Percentiles rank a stretch among this genome's conserved stretches.
Evolutionary conservation across 2,329 filamentous ascomycete species (phyloP).

Genomic region (Botrytis sinoallii): DNA sequence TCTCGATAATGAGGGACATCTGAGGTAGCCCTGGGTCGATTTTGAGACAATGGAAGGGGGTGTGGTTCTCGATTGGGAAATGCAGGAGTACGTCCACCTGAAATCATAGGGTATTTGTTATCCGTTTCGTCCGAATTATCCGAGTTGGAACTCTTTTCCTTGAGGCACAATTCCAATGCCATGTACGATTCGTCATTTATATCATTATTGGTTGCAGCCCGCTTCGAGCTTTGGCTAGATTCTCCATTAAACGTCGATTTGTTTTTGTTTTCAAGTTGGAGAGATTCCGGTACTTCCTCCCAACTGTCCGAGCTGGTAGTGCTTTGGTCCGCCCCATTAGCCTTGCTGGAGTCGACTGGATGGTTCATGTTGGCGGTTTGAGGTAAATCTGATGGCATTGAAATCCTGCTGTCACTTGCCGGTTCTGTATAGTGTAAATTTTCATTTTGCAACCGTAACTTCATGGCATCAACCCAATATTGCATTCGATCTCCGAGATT

Average conservation of each 20-base stretch:
- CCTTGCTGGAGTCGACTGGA: not conserved
- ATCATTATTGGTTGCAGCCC: not conserved
- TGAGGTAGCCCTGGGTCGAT: constrained; percentile 52
- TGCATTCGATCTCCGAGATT: constrained; percentile 55
- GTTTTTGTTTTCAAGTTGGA: not conserved
- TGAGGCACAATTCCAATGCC: not conserved
- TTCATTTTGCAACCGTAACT: not conserved
- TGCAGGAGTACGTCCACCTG: constrained; percentile 3
- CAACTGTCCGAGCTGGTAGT: constrained; percentile 31
- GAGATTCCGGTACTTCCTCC: constrained; percentile 25
- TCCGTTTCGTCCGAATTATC: not conserved
- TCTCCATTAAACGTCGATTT: not conserved
- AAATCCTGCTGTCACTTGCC: not conserved
- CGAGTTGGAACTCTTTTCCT: not conserved
- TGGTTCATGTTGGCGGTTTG: not conserved
- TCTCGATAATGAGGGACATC: constrained; percentile 51
- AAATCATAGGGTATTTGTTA: constrained; percentile 7
- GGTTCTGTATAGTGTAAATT: not conserved
- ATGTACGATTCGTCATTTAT: not conserved
- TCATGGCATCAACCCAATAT: constrained; percentile 53
- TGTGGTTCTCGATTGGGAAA: not conserved
- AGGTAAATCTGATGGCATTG: not conserved
- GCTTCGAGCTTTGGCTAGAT: not conserved
- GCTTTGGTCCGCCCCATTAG: constrained; percentile 17
- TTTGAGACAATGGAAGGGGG: constrained; percentile 14